Conservation (phyloP, 2,329 filamentous ascomycete genomes). For the Coniochaeta hoffmannii region DNA sequence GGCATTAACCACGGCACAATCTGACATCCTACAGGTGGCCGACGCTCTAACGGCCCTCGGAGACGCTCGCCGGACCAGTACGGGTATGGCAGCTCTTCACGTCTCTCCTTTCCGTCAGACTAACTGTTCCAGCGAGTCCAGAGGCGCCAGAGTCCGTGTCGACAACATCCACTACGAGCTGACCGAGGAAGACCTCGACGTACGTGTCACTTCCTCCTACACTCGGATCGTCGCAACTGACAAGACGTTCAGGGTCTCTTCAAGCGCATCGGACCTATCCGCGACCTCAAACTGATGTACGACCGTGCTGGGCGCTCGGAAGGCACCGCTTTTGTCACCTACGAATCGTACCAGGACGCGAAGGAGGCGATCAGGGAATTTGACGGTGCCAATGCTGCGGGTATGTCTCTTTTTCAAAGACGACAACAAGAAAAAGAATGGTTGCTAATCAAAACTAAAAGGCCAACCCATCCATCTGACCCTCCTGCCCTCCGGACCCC, state of each 20-base stretch:
- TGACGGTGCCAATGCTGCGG: slow-evolving; percentile 85
- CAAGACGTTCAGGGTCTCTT: slow-evolving; percentile 62
- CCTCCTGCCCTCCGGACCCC: slow-evolving; percentile 49
- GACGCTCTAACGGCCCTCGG: slow-evolving; percentile 13
- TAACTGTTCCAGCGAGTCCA: slow-evolving; percentile 34
- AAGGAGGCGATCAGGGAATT: slow-evolving; percentile 69
- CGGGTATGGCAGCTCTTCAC: slow-evolving; percentile 12
- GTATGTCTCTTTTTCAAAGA: slow-evolving; percentile 28
- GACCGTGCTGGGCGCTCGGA: slow-evolving; percentile 85
- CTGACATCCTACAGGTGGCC: slow-evolving; percentile 9
- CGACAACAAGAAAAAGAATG: background rate
- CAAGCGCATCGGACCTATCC: slow-evolving; percentile 64
- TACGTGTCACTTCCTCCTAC: slow-evolving; percentile 27
- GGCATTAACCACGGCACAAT: background rate
- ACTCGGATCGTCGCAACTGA: slow-evolving; percentile 17
- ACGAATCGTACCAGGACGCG: slow-evolving; percentile 64
- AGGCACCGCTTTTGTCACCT: slow-evolving; percentile 78
- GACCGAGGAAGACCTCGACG: slow-evolving; percentile 74
- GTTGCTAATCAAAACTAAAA: slow-evolving; percentile 16
- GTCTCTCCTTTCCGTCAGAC: background rate
- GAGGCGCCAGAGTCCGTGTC: slow-evolving; percentile 67
- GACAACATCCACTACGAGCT: slow-evolving; percentile 92
- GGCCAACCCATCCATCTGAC: slow-evolving; percentile 75
- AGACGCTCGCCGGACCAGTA: slow-evolving; percentile 27
- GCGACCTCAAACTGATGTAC: slow-evolving; percentile 65